phyloP scores from a whole-genome alignment of 768 basidiomycete genomes.

The Tulasnella sp. region DNA sequence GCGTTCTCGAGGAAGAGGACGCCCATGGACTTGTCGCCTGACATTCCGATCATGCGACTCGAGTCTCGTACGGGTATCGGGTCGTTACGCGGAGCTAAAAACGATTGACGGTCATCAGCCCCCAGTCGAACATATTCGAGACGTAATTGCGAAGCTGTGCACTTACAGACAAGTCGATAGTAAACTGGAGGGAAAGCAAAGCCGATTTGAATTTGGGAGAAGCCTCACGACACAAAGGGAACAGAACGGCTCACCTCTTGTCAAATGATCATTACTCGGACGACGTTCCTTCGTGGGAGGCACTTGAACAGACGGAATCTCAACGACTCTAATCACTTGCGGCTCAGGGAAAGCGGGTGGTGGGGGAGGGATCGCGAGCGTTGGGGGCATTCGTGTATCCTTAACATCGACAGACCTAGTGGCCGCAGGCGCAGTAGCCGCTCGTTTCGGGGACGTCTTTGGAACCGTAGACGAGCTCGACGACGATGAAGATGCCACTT shows the following conservation, averaged over 20 bases:
- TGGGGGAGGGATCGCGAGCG: background rate
- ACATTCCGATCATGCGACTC: background rate
- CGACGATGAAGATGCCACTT: background rate
- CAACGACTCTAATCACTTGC: background rate
- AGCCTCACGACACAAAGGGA: background rate
- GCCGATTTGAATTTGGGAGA: background rate
- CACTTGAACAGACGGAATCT: background rate
- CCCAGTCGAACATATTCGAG: too few species aligned
- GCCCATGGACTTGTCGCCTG: conserved; percentile 9
- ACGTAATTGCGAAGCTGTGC: background rate
- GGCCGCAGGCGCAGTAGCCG: background rate
- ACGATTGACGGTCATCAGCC: background rate
- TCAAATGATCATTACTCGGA: background rate
- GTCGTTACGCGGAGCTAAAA: background rate
- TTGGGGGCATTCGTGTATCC: background rate
- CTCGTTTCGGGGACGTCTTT: background rate
- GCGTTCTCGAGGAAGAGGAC: conserved; percentile 13
- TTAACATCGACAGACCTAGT: background rate
- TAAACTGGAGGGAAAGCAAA: conserved; percentile 4
- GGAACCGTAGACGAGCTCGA: background rate
- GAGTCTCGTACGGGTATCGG: conserved; percentile 5
- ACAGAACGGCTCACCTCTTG: background rate
- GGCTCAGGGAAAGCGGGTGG: background rate
- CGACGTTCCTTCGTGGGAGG: background rate
- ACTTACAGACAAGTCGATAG: conserved; percentile 6